Percentiles rank a stretch among this genome's conserved stretches.
These are phyloP conservation scores for Obba rivulosa DNA, from an alignment of 768 basidiomycete species.

Conservation along the genomic window DNA sequence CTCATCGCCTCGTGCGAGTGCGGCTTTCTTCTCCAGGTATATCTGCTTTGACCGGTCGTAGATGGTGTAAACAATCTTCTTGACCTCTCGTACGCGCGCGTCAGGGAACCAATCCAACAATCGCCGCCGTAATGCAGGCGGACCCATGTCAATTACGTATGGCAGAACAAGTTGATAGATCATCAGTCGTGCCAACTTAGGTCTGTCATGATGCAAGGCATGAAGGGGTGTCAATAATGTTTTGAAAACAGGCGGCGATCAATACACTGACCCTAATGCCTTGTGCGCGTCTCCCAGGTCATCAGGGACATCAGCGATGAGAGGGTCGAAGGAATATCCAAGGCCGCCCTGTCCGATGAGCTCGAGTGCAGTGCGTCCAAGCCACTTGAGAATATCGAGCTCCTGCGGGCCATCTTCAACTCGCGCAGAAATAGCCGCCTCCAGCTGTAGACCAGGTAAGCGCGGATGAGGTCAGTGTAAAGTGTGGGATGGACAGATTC, in stretches of 20 bases:
- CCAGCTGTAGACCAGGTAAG: slow-evolving; percentile 6
- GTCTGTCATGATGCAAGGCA: no score
- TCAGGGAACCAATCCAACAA: no score
- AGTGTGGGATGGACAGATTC: neutral
- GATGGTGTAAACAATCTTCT: slow-evolving; percentile 9
- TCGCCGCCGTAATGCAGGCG: no score
- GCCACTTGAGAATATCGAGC: slow-evolving; percentile 24
- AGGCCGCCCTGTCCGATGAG: slow-evolving; percentile 45
- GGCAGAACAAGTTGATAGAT: no score
- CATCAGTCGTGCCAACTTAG: no score
- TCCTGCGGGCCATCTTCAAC: slow-evolving; percentile 5
- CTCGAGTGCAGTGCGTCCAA: slow-evolving; percentile 24
- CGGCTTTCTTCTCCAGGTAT: slow-evolving; percentile 10
- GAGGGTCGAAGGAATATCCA: slow-evolving; percentile 32
- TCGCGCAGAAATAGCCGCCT: slow-evolving; percentile 6
- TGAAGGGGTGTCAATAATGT: neutral
- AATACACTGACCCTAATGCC: slow-evolving; percentile 24
- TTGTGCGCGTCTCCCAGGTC: slow-evolving; percentile 10
- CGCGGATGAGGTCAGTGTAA: neutral
- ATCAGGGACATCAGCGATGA: slow-evolving; percentile 25
- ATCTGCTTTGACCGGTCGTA: slow-evolving; percentile 13
- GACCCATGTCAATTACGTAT: no score
- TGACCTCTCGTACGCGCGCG: neutral
- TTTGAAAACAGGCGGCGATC: neutral
- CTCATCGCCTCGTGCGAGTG: slow-evolving; percentile 15